Percentiles rank a stretch among this genome's conserved stretches.
These are phyloP conservation scores for Stropharia rugosoannulata DNA, from an alignment of 768 basidiomycete genomes.

Conservation along the genomic window DNA sequence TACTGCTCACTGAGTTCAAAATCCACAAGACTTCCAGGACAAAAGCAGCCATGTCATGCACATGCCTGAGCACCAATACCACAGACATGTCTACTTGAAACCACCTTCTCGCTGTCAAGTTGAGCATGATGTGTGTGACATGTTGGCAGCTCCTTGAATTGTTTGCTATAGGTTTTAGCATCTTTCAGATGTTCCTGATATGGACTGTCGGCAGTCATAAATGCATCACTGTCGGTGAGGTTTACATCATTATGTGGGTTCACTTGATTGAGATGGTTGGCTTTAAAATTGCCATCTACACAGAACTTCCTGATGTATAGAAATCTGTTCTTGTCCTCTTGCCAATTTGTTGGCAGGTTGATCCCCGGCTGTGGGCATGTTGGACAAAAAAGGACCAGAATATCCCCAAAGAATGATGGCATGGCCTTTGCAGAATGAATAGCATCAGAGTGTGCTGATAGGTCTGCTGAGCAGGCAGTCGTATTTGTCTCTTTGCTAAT, in stretches of 20 bases:
- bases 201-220: slow-evolving; percentile 19
- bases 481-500: too few relatives aligned
- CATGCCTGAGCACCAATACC: slow-evolving; percentile 18
- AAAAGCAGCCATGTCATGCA: slow-evolving; percentile 19
- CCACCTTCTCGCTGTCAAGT: background rate
- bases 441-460: too few relatives aligned
- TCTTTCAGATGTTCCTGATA: too few relatives aligned
- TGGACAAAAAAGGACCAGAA: slow-evolving; percentile 17
- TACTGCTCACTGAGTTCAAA: slow-evolving; percentile 25
- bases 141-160: too few relatives aligned
- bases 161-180: too few relatives aligned
- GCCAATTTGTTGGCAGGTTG: slow-evolving; percentile 18
- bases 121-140: background rate
- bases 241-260: slow-evolving; percentile 20
- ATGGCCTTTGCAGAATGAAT: too few relatives aligned
- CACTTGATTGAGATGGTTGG: slow-evolving; percentile 22
- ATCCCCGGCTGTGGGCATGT: slow-evolving; percentile 22
- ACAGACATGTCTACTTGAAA: slow-evolving; percentile 22
- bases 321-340: background rate
- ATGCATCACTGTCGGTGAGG: slow-evolving; percentile 23
- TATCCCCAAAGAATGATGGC: too few relatives aligned
- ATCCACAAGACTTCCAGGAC: slow-evolving; percentile 17
- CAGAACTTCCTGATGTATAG: slow-evolving; percentile 15
- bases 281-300: slow-evolving; percentile 26
- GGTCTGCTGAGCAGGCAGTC: too few relatives aligned